A percentile compares a stretch with the other conserved stretches of the same genome.
These are phyloP conservation scores for Erigeron philadelphicus DNA, from an alignment of 140 eudicot species.

Conservation along the genomic window DNA sequence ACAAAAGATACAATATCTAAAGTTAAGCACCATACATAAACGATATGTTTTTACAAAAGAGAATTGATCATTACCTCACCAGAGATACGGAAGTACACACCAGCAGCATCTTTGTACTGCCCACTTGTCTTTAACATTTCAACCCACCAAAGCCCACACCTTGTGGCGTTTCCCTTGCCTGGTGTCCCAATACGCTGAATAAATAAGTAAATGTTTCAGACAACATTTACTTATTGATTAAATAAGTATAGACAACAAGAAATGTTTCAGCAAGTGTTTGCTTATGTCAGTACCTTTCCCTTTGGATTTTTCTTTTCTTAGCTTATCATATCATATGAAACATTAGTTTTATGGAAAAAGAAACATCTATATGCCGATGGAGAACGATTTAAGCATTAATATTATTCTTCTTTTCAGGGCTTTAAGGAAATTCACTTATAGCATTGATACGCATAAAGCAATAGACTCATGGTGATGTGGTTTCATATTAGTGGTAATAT, in stretches of 20 bases:
- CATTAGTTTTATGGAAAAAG: background rate
- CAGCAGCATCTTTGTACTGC: slow-evolving; percentile 90
- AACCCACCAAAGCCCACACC: slow-evolving; percentile 99
- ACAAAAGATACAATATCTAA: slow-evolving; percentile 13
- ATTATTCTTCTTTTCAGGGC: background rate
- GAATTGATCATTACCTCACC: slow-evolving; percentile 85
- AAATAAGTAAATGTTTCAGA: slow-evolving; percentile 15
- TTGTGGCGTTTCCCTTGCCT: slow-evolving; percentile 73
- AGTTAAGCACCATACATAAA: slow-evolving; percentile 9
- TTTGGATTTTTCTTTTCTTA: background rate
- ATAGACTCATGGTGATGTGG: background rate
- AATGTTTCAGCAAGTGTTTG: background rate
- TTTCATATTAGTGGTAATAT: background rate
- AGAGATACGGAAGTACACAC: slow-evolving; percentile 80
- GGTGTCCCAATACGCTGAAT: slow-evolving; percentile 69
- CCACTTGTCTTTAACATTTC: slow-evolving; percentile 91
- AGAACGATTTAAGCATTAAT: background rate
- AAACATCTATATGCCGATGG: background rate
- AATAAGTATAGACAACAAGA: background rate
- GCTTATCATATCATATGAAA: background rate
- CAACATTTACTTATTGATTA: slow-evolving; percentile 4
- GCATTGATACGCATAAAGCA: background rate
- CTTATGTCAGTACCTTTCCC: background rate
- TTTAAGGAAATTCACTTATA: background rate
- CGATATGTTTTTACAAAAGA: slow-evolving; percentile 30